Conservation (phyloP, 2,329 filamentous ascomycete species). For the Clarireedia monteithiana region DNA sequence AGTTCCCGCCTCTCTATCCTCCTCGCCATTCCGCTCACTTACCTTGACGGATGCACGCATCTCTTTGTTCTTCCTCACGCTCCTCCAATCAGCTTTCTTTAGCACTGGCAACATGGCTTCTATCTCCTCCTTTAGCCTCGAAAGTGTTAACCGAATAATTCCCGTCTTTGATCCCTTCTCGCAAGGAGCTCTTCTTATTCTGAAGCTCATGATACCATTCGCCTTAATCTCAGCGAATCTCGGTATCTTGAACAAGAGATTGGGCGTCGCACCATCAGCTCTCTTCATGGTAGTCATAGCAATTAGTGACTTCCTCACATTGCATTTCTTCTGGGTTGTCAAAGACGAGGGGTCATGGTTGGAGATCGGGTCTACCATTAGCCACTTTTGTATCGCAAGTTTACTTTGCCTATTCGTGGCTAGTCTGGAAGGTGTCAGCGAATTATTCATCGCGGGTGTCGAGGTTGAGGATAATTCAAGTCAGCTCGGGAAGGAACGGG, state of each 20-base stretch:
- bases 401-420: conserved; percentile 86
- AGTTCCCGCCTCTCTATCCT: conserved; percentile 21
- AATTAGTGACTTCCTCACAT: conserved; percentile 80
- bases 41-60: conserved; percentile 79
- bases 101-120: conserved; percentile 94
- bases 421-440: conserved; percentile 76
- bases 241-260: conserved; percentile 78
- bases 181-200: conserved; percentile 75
- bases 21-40: conserved; percentile 49
- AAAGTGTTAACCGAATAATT: conserved; percentile 79
- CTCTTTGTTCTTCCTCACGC: conserved; percentile 88
- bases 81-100: conserved; percentile 95
- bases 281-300: conserved; percentile 94
- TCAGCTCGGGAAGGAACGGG: conserved; percentile 23
- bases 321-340: conserved; percentile 97
- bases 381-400: conserved; percentile 90
- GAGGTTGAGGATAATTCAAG: conserved; percentile 44
- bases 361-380: conserved; percentile 95
- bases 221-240: conserved; percentile 86
- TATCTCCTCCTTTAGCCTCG: conserved; percentile 85
- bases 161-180: conserved; percentile 92
- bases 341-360: conserved; percentile 95
- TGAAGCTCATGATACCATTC: conserved; percentile 92
- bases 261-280: conserved; percentile 79
- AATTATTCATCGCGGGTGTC: conserved; percentile 72